phyloP scores from a whole-genome alignment of 2,329 filamentous ascomycete species.

The Penicillium sp. region DNA sequence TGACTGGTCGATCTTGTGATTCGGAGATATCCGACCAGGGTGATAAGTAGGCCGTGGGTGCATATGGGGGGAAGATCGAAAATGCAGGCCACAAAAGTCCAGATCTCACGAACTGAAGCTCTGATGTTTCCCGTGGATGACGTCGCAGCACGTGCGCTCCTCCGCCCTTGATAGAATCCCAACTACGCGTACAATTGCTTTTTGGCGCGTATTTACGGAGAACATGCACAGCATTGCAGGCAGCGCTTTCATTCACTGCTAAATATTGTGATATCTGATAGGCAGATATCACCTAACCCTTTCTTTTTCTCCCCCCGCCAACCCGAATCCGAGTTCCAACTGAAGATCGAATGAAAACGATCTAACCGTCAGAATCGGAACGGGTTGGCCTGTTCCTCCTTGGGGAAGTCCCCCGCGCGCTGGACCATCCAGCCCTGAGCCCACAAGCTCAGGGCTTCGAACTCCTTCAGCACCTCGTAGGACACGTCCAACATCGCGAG shows the following conservation, averaged over 20 bases:
- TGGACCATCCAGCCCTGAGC: conserved; percentile 32
- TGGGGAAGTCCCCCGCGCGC: conserved; percentile 27
- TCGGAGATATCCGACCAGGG: conserved; percentile 8
- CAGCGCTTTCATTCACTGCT: no score
- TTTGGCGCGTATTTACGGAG: background rate
- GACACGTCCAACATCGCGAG: conserved; percentile 47
- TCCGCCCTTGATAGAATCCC: background rate
- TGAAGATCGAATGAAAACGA: background rate
- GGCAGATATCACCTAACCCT: background rate
- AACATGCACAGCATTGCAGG: no score
- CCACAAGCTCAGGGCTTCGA: conserved; percentile 36
- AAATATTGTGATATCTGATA: background rate
- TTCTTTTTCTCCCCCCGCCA: background rate
- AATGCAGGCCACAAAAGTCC: background rate
- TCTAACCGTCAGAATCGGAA: background rate
- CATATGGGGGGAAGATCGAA: background rate
- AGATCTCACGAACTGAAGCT: background rate
- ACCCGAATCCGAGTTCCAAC: background rate
- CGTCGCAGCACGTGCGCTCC: conserved; percentile 27
- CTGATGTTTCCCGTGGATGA: conserved; percentile 7
- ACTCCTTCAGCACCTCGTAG: conserved; percentile 33
- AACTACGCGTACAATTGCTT: background rate
- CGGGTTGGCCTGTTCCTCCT: conserved; percentile 3
- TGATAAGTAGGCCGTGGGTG: background rate
- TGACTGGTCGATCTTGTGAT: background rate